Base-by-base conservation (phyloP, 257 asterid species). In the Datura wrightii region DNA sequence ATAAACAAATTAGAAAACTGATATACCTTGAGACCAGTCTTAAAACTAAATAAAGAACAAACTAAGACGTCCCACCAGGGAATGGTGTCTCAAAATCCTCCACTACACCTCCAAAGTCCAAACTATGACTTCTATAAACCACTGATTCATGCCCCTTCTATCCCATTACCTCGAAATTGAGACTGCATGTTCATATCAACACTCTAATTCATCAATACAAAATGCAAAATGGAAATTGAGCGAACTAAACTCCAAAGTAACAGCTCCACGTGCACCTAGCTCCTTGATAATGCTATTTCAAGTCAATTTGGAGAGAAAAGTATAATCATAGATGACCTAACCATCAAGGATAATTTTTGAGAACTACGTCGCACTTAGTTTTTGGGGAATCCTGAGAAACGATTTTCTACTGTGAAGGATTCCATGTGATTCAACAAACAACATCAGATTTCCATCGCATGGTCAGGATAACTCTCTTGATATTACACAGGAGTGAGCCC, bases 351-450 rank as follows among this genome's bases (percentile, higher is more conserved):
- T 48, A 19, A 24, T 16, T 74, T 74, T 72, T 72, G 39, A 14
- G 41, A 19, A 74, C 42, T 6, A 74, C 6, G 42, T 24, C 48
- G 41, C 58, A 10, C 79, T 71, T 71, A 71, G 34, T 16, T 41
- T 41, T 44, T 71, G 42, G 56, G 54, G 10, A 41, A 42, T n/a
- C 37, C 74, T 65, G 71, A 63, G 71, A 70, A 41, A 70, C 53
- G 54, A 70, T 41, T 42, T 18, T 8, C 56, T 8, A n/a, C 58
- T 72, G 41, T 19, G 10, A 72, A 19, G 14, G 80, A 15, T 44
- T 19, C 80, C 80, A 46, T 19, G 81, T 74, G 60, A 13, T 44
- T 72, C 80, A 74, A 74, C 19, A 48, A 74, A 31, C 59, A 11
- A 48, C 1, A 24, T 74, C 48, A 39, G 60, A 48, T 74, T 74